These are phyloP conservation scores for Trametes cubensis DNA, from an alignment of 768 basidiomycete species.

Conservation along the genomic window DNA sequence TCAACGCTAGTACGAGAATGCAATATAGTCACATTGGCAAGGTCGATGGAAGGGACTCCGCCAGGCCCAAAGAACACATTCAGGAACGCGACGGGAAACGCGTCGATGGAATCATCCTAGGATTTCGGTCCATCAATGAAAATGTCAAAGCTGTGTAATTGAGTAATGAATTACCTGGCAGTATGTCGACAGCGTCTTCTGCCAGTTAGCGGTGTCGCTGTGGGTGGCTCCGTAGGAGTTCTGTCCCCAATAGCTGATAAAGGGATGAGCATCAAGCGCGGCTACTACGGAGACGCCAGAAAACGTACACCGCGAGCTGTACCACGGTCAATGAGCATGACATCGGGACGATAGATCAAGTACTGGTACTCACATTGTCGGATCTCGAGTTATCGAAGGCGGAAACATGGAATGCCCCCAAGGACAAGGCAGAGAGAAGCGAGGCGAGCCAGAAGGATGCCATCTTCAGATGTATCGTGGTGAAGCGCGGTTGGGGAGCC, in stretches of 20 bases:
- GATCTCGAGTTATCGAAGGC: conserved; percentile 24
- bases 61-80: conserved; percentile 61
- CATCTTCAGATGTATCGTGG: conserved; percentile 13
- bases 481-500: conserved; percentile 6
- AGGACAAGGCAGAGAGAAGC: conserved; percentile 13
- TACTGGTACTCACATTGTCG: conserved; percentile 23
- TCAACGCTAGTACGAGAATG: background rate
- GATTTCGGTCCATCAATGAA: background rate
- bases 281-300: background rate
- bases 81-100: conserved; percentile 64
- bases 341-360: background rate
- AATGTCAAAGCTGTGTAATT: background rate
- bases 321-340: background rate
- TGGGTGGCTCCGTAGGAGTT: conserved; percentile 61
- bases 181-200: conserved; percentile 52
- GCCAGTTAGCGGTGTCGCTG: conserved; percentile 47
- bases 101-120: conserved; percentile 60
- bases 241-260: conserved; percentile 56
- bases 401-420: conserved; percentile 12
- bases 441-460: conserved; percentile 19
- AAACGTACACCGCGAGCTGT: conserved; percentile 36
- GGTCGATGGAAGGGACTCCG: conserved; percentile 58
- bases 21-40: conserved; percentile 53
- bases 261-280: background rate
- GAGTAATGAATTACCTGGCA: conserved; percentile 45